phyloP scores from a whole-genome alignment of 1,284 basidiomycete species.

The Fomitiporia mediterranea region DNA sequence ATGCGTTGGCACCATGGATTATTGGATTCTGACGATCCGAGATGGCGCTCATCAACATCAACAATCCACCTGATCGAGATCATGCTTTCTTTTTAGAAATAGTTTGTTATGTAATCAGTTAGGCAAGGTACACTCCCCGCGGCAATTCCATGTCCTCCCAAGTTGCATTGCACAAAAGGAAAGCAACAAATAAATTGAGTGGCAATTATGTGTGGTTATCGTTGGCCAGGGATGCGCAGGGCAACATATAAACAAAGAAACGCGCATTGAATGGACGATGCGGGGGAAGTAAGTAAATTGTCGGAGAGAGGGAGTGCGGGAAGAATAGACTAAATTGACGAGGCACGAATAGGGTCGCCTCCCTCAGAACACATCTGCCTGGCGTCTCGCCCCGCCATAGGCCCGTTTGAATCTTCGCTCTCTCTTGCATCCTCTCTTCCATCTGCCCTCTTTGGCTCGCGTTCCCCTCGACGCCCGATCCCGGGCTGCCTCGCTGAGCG shows the following conservation, averaged over 20 bases:
- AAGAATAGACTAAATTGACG: background rate
- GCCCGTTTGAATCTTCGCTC: background rate
- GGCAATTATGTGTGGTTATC: too few species aligned
- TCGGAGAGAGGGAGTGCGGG: background rate
- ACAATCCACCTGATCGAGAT: slow-evolving; percentile 1
- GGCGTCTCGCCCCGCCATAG: background rate
- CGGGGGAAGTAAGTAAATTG: background rate
- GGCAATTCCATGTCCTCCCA: background rate
- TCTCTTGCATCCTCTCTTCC: background rate
- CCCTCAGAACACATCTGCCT: background rate
- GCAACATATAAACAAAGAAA: background rate
- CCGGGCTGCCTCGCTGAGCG: too few species aligned
- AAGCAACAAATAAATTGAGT: background rate
- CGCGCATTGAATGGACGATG: background rate
- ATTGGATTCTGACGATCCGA: too few species aligned
- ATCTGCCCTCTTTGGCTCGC: background rate
- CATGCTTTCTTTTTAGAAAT: background rate
- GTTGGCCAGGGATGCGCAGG: background rate
- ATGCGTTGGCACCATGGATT: too few species aligned
- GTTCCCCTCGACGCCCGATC: background rate
- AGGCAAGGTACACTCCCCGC: background rate
- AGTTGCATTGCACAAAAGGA: background rate
- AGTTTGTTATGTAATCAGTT: background rate
- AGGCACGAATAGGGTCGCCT: background rate
- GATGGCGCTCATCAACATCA: background rate